Evolutionary conservation across 345 rosid species (phyloP).

Genomic region (Excoecaria agallocha): DNA sequence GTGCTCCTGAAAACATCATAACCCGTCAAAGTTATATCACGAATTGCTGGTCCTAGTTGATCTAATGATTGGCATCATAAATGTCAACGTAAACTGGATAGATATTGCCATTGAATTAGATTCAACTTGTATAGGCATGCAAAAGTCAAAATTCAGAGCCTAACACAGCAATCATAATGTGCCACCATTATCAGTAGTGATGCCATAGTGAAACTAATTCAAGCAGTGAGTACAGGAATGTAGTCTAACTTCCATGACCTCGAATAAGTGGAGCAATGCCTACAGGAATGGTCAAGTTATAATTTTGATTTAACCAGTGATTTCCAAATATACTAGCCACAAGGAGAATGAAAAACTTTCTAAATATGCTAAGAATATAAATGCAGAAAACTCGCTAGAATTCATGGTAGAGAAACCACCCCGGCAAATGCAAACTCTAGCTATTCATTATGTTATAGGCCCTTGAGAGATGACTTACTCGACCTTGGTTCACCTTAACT

Average conservation of each 20-base stretch:
- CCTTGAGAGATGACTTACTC: background rate
- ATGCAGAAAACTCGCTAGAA: background rate
- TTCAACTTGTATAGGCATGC: background rate
- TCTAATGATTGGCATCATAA: background rate
- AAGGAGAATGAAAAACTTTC: background rate
- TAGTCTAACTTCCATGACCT: slow-evolving; percentile 1
- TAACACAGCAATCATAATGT: background rate
- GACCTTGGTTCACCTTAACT: background rate
- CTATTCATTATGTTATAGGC: background rate
- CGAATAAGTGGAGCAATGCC: background rate
- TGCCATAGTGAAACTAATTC: background rate
- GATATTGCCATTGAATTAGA: background rate
- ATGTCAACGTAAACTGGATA: background rate
- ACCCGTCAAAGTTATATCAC: slow-evolving; percentile 15
- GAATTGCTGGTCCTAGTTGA: slow-evolving; percentile 1
- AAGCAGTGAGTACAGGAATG: background rate
- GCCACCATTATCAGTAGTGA: background rate
- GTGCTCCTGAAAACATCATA: slow-evolving; percentile 55
- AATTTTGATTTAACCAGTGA: background rate
- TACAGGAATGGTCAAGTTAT: background rate
- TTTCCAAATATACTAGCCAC: background rate
- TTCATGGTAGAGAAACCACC: background rate
- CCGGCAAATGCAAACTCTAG: background rate
- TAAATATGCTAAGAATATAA: background rate
- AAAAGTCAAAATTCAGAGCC: background rate